Percentiles rank a stretch among this genome's conserved stretches.
Evolutionary conservation across 305 asterid species (phyloP).

Genomic region (Striga hermonthica): DNA sequence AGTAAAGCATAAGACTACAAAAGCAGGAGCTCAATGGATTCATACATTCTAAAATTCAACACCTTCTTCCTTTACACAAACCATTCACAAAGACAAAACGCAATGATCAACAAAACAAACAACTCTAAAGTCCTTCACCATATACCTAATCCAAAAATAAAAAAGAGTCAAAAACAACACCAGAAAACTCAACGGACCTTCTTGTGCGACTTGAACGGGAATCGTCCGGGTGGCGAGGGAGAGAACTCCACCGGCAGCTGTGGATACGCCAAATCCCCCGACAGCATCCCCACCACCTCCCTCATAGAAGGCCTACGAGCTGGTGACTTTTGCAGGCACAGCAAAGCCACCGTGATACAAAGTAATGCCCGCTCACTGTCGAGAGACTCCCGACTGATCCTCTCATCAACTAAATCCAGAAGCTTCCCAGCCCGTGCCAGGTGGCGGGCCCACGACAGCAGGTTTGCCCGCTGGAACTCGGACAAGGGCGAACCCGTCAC

Average conservation of each 20-base stretch:
- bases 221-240: constrained; percentile 68
- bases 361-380: constrained; percentile 67
- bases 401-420: constrained; percentile 71
- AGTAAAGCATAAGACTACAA: neutral
- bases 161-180: no score
- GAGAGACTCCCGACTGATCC: constrained; percentile 38
- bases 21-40: constrained; percentile 16
- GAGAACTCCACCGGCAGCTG: constrained; percentile 77
- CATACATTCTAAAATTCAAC: constrained; percentile 28
- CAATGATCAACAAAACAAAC: constrained; percentile 37
- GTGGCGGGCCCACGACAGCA: constrained; percentile 85
- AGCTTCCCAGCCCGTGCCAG: constrained; percentile 95
- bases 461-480: constrained; percentile 88
- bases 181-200: constrained; percentile 59
- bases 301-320: constrained; percentile 81
- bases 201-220: constrained; percentile 61
- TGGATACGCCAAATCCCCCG: constrained; percentile 65
- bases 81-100: constrained; percentile 33
- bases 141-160: neutral
- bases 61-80: constrained; percentile 38
- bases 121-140: constrained; percentile 26
- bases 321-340: constrained; percentile 87
- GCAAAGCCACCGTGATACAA: constrained; percentile 81
- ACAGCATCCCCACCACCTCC: constrained; percentile 73
- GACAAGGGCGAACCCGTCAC: constrained; percentile 95